Base-by-base conservation (phyloP, 2,329 filamentous ascomycete species). In the Penicillium sp. region DNA sequence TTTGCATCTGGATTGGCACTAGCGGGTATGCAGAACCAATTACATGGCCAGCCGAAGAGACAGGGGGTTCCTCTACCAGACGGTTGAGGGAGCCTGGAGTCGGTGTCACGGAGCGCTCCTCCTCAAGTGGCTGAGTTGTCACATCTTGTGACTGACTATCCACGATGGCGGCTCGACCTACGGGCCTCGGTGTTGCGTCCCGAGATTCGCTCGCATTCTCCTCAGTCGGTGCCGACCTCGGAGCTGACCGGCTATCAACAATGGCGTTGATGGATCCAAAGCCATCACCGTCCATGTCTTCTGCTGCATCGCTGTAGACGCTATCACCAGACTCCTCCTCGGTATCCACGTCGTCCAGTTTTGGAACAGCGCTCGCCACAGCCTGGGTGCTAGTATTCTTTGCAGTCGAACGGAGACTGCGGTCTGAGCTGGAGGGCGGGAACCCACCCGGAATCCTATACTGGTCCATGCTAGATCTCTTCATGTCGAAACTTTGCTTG, bases 391-490 rank as follows among this genome's bases (percentile, higher is more conserved):
- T 54, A 45, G 46, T 21, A 39, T 51, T 50, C n/a, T 56, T 50
- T 6, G 51, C 43, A 6, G 48, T 42, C 19, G 46, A 45, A 38
- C 56, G 56, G 10, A 51, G 42, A 29, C 52, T 54, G 7, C 54
- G 50, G 28, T 65, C 61, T 21, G 64, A 57, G 9, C 55, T 57
- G 6, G 62, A 54, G 15, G 57, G 56, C 1, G 80, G 80, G 54
- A 83, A 86, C 0, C 74, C 76, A 7, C 82, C 83, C 8, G 83
- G 83, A 15, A 83, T 66, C 35, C 73, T 73, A 35, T 78, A 75
- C 45, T 71, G 67, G 52, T 72, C 62, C 50, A 64, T 60, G 52
- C 70, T 68, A 52, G 55, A 65, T 48, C 56, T 56, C 28, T 61
- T 56, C 46, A 41, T 43, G 13, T 63, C 57, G 39, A 63, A 44